Conservation (phyloP, 108 stramenopile genomes). For the Chaetoceros muelleri region DNA sequence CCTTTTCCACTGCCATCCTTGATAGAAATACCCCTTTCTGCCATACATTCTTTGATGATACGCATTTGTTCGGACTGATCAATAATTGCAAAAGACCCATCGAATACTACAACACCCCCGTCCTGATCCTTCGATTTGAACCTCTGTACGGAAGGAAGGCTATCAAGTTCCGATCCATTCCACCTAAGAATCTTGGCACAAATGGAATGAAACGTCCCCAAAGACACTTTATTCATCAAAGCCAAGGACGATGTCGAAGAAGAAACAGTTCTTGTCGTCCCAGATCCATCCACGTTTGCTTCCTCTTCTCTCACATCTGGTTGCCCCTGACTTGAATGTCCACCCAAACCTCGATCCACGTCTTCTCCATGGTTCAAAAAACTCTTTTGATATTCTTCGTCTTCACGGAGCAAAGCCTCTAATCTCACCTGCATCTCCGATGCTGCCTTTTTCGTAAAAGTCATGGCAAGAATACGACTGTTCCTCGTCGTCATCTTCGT, state of each 20-base stretch:
- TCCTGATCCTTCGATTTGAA: conserved; percentile 9
- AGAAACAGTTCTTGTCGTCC: conserved; percentile 1
- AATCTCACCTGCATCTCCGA: conserved; percentile 78
- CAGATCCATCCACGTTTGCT: background rate
- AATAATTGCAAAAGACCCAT: conserved; percentile 58
- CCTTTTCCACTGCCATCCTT: conserved; percentile 12
- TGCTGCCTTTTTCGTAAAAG: conserved; percentile 89
- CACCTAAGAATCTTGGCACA: conserved; percentile 72
- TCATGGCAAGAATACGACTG: conserved; percentile 65
- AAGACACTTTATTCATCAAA: conserved; percentile 33
- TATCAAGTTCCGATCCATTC: conserved; percentile 41
- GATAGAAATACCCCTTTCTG: conserved; percentile 30
- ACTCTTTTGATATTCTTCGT: background rate
- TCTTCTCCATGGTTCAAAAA: background rate
- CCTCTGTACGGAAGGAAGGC: conserved; percentile 37
- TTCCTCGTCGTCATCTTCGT: background rate
- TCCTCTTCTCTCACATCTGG: background rate
- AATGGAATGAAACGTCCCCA: conserved; percentile 84
- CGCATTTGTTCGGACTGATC: conserved; percentile 65
- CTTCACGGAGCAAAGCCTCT: conserved; percentile 20
- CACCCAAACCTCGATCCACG: background rate
- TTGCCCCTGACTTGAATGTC: too few relatives aligned
- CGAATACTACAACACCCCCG: conserved; percentile 7
- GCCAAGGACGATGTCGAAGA: background rate
- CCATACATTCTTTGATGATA: conserved; percentile 45